These are phyloP conservation scores for Camelina neglecta DNA, from an alignment of 345 rosid species.

Conservation along the genomic window DNA sequence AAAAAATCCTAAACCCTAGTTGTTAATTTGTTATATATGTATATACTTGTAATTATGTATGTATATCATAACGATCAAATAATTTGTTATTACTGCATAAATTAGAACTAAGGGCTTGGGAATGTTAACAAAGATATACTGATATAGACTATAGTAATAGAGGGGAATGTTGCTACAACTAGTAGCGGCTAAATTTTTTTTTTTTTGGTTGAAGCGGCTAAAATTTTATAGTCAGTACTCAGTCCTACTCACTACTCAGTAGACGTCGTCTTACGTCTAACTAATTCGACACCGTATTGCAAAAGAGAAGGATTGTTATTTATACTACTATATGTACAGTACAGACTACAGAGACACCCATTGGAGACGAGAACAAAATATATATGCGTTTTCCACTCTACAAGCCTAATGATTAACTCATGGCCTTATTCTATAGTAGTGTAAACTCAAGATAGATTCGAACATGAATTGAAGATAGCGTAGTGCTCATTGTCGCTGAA, in stretches of 20 bases:
- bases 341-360: not conserved
- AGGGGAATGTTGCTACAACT: too few relatives aligned
- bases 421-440: conserved; percentile 16
- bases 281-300: not conserved
- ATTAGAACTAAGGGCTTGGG: too few relatives aligned
- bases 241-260: not conserved
- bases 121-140: too few relatives aligned
- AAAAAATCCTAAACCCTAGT: not conserved
- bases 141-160: too few relatives aligned
- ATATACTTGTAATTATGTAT: not conserved
- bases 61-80: too few relatives aligned
- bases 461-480: conserved; percentile 21
- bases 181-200: too few relatives aligned
- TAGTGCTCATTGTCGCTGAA: conserved; percentile 26
- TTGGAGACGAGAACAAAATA: conserved; percentile 9
- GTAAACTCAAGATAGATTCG: conserved; percentile 28
- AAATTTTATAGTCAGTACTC: not conserved
- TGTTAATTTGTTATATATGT: not conserved
- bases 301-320: not conserved
- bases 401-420: conserved; percentile 16
- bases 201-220: not conserved
- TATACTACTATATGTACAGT: conserved; percentile 3
- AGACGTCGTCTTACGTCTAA: not conserved
- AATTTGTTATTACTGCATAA: too few relatives aligned
- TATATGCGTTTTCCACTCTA: conserved; percentile 21